A percentile compares a stretch with the other conserved stretches of the same genome.
phyloP scores from a whole-genome alignment of 257 asterid genomes.

The Nicotiana noctiflora region DNA sequence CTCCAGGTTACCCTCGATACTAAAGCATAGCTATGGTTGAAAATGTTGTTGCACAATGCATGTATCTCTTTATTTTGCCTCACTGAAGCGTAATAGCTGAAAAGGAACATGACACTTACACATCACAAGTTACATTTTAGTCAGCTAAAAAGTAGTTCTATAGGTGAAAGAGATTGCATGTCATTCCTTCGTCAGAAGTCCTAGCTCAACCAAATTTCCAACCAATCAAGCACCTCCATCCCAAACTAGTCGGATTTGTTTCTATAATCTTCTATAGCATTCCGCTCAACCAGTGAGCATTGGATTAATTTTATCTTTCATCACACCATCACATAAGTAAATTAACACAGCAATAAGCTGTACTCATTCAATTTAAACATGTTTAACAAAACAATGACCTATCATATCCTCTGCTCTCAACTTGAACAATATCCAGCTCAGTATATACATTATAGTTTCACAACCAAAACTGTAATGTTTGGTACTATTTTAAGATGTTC shows the following conservation, averaged over 20 bases:
- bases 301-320: neutral
- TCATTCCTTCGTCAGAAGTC: no score
- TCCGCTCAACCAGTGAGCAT: neutral
- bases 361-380: neutral
- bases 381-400: neutral
- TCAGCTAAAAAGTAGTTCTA: no score
- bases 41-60: neutral
- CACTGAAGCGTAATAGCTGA: neutral
- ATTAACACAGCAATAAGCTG: neutral
- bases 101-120: neutral
- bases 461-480: no score
- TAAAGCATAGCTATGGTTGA: neutral
- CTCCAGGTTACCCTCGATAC: neutral
- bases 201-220: no score
- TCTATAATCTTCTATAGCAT: neutral
- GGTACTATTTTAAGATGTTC: no score
- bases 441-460: no score
- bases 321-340: neutral
- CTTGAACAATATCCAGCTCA: neutral
- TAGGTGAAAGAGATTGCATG: no score
- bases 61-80: neutral
- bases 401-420: neutral
- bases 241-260: no score
- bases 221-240: no score
- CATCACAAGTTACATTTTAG: no score